Base-by-base conservation (phyloP, 441 rosid genomes). In the Aleurites moluccanus region DNA sequence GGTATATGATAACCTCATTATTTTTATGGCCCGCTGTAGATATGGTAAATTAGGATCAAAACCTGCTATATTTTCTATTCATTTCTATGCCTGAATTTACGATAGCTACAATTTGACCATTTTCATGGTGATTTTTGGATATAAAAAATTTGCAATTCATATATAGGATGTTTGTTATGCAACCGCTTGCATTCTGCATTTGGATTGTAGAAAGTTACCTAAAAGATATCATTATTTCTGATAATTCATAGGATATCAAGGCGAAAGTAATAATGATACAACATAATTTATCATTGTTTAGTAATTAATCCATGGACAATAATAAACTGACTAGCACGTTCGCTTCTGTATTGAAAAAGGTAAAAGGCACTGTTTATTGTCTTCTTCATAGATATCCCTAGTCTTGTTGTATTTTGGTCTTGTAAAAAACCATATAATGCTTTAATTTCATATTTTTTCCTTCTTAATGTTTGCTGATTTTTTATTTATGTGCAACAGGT, bases 1-100 rank as follows among this genome's bases (percentile, higher is more conserved):
- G 90, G 84, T 87, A 79, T 64, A 49, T 44, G 21, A 70, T 72
- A 66, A 59, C 70, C 28, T 49, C 35, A 45, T 53, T 15, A 10
- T 59, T 70, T 50, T 53, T 25, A 28, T 67, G 8, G 11, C 10
- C 50, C 25, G 40, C 4, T 57, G 44, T 3, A n/a, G 18, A 38
- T n/a, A 45, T 28, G 16, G 30, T 50, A 45, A 56, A 35, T 5
- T n/a, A 40, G 42, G 47, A 49, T 80, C 27, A 76, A 25, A 38
- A 3, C 20, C 76, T 38, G 45, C 53, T 13, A 55, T 27, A 57
- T n/a, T 25, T 25, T 56, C 33, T 18, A 3, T 1, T 59, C 30
- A 28, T 61, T 44, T 35, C n/a, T 20, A 52, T 50, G n/a, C 27
- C 59, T 35, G 27, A 57, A 21, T 53, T 60, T 28, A 18, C 10